phyloP scores from a whole-genome alignment of 1,284 basidiomycete genomes.

The Apiotrichum gamsii region DNA sequence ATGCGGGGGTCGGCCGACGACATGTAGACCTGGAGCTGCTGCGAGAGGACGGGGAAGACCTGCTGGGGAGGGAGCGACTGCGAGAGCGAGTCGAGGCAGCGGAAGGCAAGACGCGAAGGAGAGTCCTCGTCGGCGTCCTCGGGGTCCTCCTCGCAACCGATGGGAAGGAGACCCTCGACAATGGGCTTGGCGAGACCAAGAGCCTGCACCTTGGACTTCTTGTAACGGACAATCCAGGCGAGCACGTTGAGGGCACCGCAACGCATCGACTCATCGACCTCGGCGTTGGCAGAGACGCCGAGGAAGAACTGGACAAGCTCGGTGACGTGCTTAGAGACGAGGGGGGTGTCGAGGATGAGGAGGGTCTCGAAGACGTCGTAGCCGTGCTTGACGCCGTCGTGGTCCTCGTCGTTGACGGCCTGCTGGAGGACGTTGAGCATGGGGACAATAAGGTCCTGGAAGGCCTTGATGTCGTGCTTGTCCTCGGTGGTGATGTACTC shows the following conservation, averaged over 20 bases:
- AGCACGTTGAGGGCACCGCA: conserved; percentile 90
- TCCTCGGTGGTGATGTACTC: conserved; percentile 88
- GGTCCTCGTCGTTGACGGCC: conserved; percentile 74
- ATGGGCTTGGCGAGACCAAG: conserved; percentile 80
- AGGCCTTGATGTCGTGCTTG: conserved; percentile 78
- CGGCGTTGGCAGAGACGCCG: conserved; percentile 71
- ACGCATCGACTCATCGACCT: conserved; percentile 74
- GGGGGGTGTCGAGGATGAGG: conserved; percentile 86
- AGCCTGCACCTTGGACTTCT: conserved; percentile 91
- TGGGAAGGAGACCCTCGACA: conserved; percentile 85
- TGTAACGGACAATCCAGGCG: conserved; percentile 94
- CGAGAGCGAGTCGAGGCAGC: conserved; percentile 88
- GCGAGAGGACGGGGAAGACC: conserved; percentile 89
- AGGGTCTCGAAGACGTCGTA: conserved; percentile 97
- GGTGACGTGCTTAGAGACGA: conserved; percentile 81
- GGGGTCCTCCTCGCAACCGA: conserved; percentile 81
- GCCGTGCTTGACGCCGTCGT: conserved; percentile 75
- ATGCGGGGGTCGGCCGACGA: conserved; percentile 65
- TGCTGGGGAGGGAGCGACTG: conserved; percentile 91
- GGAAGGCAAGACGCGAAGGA: conserved; percentile 87
- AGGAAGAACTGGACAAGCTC: conserved; percentile 88
- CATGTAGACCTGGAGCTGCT: conserved; percentile 76
- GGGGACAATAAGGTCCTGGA: conserved; percentile 79
- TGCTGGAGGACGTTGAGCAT: conserved; percentile 90
- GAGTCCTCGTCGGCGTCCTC: conserved; percentile 76